A percentile compares a stretch with the other conserved stretches of the same genome.
phyloP scores from a whole-genome alignment of 805 yeast genomes.

The Metschnikowia shivogae region DNA sequence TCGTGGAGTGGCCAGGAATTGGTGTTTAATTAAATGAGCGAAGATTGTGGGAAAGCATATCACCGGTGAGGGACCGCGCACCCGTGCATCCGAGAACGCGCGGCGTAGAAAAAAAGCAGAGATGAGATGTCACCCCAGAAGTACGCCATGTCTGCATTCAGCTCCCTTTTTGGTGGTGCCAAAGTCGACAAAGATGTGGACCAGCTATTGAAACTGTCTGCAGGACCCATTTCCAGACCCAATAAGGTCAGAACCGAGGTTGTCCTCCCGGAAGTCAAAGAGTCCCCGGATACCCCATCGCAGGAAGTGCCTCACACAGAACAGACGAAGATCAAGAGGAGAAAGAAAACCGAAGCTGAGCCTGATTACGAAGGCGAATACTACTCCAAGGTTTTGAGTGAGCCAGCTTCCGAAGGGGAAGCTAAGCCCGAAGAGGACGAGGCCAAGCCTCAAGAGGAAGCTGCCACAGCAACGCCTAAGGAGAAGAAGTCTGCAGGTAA shows the following conservation, averaged over 20 bases:
- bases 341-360: constrained; percentile 8
- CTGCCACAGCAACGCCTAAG: constrained; percentile 13
- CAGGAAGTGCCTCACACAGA: background rate
- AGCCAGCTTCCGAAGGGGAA: constrained; percentile 7
- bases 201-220: constrained; percentile 26
- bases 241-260: constrained; percentile 31
- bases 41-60: constrained; percentile 6
- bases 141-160: constrained; percentile 32
- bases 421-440: constrained; percentile 6
- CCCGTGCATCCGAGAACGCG: background rate
- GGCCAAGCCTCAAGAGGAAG: constrained; percentile 21
- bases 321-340: constrained; percentile 2
- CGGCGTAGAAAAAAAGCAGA: constrained; percentile 4
- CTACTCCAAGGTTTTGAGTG: constrained; percentile 16
- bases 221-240: constrained; percentile 47
- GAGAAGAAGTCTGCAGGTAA: constrained; percentile 6
- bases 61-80: constrained; percentile 4
- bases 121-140: constrained; percentile 9
- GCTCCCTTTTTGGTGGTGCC: constrained; percentile 30
- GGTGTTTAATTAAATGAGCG: constrained; percentile 4
- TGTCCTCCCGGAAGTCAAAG: constrained; percentile 7
- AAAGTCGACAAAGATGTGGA: constrained; percentile 28
- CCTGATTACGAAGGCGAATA: constrained; percentile 10
- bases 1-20: background rate
- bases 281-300: constrained; percentile 10